These are phyloP conservation scores for Oryza coarctata DNA, from an alignment of 176 grass and related monocot genomes.

Conservation along the genomic window DNA sequence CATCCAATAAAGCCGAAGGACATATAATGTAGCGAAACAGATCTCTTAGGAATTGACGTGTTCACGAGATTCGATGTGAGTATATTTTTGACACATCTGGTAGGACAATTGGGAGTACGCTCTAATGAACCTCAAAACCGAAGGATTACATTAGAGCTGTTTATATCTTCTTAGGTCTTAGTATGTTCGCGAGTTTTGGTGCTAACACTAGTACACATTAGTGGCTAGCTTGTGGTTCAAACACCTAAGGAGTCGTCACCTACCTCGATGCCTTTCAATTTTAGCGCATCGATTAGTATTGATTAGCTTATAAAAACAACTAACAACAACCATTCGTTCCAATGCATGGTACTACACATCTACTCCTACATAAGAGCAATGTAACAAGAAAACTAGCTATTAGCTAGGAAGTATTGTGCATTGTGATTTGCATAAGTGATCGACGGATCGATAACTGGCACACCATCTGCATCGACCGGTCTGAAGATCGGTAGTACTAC, in stretches of 20 bases:
- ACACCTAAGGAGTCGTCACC: neutral
- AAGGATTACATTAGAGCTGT: too few relatives aligned
- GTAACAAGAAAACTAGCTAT: neutral
- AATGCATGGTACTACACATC: neutral
- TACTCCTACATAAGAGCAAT: neutral
- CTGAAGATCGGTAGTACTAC: neutral
- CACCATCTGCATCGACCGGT: neutral
- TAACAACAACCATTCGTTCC: neutral
- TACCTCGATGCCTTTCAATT: neutral
- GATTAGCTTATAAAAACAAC: neutral
- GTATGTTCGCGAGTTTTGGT: too few relatives aligned
- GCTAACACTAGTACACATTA: neutral
- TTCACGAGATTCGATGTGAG: too few relatives aligned
- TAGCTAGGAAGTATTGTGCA: neutral
- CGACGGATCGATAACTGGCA: neutral
- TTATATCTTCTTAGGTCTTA: too few relatives aligned
- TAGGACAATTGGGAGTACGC: too few relatives aligned
- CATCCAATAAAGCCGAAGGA: too few relatives aligned
- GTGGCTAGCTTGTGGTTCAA: neutral
- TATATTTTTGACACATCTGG: too few relatives aligned
- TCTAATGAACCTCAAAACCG: too few relatives aligned
- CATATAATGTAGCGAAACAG: too few relatives aligned
- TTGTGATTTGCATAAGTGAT: neutral
- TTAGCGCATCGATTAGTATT: neutral
- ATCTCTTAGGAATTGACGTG: too few relatives aligned